Evolutionary conservation across 1,284 basidiomycete species (phyloP).

Genomic region (Apiotrichum siamense): DNA sequence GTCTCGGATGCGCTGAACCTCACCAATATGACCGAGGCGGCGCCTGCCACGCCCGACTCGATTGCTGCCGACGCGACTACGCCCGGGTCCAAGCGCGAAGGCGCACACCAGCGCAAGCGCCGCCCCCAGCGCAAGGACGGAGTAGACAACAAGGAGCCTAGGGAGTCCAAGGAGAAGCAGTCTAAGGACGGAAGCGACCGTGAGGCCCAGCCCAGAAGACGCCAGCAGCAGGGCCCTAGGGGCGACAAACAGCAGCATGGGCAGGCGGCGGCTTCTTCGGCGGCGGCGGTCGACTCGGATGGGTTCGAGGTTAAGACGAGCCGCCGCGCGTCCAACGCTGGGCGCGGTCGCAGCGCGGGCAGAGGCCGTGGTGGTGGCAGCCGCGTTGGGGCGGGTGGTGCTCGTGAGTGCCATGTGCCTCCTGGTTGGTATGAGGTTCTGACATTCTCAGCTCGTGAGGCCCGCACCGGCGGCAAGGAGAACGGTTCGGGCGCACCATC

Average conservation of each 20-base stretch:
- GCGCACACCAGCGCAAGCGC: conserved; percentile 1
- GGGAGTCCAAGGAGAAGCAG: conserved; percentile 3
- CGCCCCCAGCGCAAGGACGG: conserved; percentile 4
- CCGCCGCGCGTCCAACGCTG: conserved; percentile 9
- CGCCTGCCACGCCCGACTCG: background rate
- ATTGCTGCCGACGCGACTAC: background rate
- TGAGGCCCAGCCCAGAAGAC: background rate
- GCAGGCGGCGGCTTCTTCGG: background rate
- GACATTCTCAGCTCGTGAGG: conserved; percentile 9
- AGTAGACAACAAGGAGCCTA: conserved; percentile 1
- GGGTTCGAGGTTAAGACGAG: conserved; percentile 36
- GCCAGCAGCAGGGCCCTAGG: background rate
- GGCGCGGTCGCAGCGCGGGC: conserved; percentile 9
- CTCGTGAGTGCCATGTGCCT: conserved; percentile 3
- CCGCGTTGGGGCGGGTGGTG: conserved; percentile 8
- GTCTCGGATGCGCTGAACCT: too few species aligned
- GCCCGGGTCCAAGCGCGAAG: background rate
- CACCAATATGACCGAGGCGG: background rate
- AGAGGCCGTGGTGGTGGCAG: conserved; percentile 8
- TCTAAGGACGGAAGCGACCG: background rate
- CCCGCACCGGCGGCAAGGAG: background rate
- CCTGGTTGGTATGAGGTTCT: background rate
- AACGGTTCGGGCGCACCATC: background rate
- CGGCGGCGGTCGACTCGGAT: conserved; percentile 29
- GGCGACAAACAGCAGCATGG: conserved; percentile 8